These are phyloP conservation scores for Platanthera guangdongensis DNA, from an alignment of 106 monocot species.

Conservation along the genomic window DNA sequence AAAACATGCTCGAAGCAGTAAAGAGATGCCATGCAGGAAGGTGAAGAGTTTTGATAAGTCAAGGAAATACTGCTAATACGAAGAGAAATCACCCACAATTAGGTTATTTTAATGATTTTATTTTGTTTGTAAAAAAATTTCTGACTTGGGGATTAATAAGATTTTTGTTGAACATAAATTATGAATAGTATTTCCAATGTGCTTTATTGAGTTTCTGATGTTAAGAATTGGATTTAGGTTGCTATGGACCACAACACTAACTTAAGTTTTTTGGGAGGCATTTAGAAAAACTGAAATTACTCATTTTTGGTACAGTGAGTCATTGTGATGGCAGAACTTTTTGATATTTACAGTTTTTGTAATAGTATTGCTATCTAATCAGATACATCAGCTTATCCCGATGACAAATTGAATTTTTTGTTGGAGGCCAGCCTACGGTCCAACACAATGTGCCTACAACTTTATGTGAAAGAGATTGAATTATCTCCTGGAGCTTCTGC, in stretches of 20 bases:
- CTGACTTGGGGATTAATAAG: background rate
- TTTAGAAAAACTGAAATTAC: background rate
- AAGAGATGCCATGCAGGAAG: too few species aligned
- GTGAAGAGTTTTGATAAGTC: too few species aligned
- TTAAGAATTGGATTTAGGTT: too few species aligned
- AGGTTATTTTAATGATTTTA: background rate
- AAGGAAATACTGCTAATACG: too few species aligned
- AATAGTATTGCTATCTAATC: constrained; percentile 27
- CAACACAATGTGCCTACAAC: constrained; percentile 77
- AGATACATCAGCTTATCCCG: constrained; percentile 52
- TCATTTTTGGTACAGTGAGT: background rate
- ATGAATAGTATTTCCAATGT: too few species aligned
- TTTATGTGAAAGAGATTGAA: constrained; percentile 79
- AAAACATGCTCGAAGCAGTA: too few species aligned
- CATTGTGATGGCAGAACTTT: background rate
- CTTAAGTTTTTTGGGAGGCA: background rate
- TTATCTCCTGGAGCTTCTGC: constrained; percentile 64
- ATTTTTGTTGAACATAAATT: background rate
- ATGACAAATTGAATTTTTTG: constrained; percentile 55
- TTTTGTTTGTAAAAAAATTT: background rate
- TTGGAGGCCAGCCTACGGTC: constrained; percentile 70
- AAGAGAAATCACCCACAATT: too few species aligned
- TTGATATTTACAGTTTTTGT: constrained; percentile 6
- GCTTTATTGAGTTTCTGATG: too few species aligned
- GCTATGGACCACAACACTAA: too few species aligned